phyloP scores from a whole-genome alignment of 352 stramenopile species.

The Paralagenidium karlingii region DNA sequence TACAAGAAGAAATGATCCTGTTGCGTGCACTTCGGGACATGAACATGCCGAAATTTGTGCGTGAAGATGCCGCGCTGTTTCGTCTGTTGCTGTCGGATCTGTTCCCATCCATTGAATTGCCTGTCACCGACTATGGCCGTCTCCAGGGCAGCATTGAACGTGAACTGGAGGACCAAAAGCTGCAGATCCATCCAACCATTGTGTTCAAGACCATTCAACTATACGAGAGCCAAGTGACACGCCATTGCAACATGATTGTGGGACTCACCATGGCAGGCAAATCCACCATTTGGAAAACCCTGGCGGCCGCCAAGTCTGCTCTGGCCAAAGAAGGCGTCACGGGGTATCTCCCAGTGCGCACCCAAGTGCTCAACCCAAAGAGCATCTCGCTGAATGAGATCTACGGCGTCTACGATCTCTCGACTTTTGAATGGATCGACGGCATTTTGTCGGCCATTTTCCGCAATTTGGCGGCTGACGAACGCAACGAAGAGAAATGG shows the following conservation, averaged over 20 bases:
- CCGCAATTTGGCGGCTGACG: slow-evolving; percentile 54
- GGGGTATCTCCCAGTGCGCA: slow-evolving; percentile 73
- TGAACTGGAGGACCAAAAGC: slow-evolving; percentile 65
- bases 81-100: slow-evolving; percentile 80
- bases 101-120: slow-evolving; percentile 81
- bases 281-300: slow-evolving; percentile 77
- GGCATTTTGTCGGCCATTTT: slow-evolving; percentile 78
- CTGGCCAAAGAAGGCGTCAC: slow-evolving; percentile 58
- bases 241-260: slow-evolving; percentile 92
- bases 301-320: slow-evolving; percentile 56
- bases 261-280: slow-evolving; percentile 87
- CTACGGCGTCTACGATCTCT: slow-evolving; percentile 83
- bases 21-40: slow-evolving; percentile 92
- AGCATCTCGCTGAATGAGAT: slow-evolving; percentile 84
- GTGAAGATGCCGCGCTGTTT: slow-evolving; percentile 89
- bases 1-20: slow-evolving; percentile 93
- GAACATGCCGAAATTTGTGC: slow-evolving; percentile 93
- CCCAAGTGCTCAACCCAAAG: slow-evolving; percentile 83
- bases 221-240: slow-evolving; percentile 90
- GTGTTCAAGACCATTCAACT: slow-evolving; percentile 94
- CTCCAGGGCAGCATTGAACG: slow-evolving; percentile 84
- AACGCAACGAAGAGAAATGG: slow-evolving; percentile 77
- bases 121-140: slow-evolving; percentile 85
- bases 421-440: slow-evolving; percentile 81
- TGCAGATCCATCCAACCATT: slow-evolving; percentile 85